These are phyloP conservation scores for Eucalyptus regnans DNA, from an alignment of 345 rosid species.

Conservation along the genomic window DNA sequence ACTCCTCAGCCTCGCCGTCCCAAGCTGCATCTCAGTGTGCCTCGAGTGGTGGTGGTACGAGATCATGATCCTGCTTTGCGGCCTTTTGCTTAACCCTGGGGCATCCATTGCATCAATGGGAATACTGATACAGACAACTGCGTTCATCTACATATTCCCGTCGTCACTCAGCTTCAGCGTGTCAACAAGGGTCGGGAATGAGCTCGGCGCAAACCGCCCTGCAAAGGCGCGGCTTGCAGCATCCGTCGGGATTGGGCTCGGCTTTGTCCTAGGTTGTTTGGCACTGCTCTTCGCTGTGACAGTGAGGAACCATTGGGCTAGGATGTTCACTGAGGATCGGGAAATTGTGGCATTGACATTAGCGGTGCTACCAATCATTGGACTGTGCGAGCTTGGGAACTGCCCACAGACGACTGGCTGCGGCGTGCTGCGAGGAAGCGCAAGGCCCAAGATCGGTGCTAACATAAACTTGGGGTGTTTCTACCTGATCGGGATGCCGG, in stretches of 20 bases:
- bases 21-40: constrained; percentile 36
- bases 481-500: constrained; percentile 27
- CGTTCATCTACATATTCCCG: constrained; percentile 36
- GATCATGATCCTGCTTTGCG: constrained; percentile 34
- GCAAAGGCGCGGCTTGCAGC: constrained; percentile 1
- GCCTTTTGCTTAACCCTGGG: constrained; percentile 24
- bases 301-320: constrained; percentile 5
- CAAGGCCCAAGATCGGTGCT: constrained; percentile 28
- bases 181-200: constrained; percentile 33
- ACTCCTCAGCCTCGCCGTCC: constrained; percentile 17
- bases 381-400: constrained; percentile 20
- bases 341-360: constrained; percentile 4
- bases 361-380: constrained; percentile 12
- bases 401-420: constrained; percentile 21
- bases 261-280: not conserved
- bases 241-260: not conserved
- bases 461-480: constrained; percentile 22
- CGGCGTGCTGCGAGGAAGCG: constrained; percentile 23
- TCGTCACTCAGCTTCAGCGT: constrained; percentile 33
- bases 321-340: constrained; percentile 3
- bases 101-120: constrained; percentile 37
- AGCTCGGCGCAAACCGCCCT: constrained; percentile 14
- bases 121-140: constrained; percentile 29
- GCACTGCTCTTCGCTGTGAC: not conserved
- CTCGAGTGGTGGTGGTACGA: constrained; percentile 55